Conservation (phyloP, 2,329 filamentous ascomycete genomes). For the Cladobotryum protrusum region DNA sequence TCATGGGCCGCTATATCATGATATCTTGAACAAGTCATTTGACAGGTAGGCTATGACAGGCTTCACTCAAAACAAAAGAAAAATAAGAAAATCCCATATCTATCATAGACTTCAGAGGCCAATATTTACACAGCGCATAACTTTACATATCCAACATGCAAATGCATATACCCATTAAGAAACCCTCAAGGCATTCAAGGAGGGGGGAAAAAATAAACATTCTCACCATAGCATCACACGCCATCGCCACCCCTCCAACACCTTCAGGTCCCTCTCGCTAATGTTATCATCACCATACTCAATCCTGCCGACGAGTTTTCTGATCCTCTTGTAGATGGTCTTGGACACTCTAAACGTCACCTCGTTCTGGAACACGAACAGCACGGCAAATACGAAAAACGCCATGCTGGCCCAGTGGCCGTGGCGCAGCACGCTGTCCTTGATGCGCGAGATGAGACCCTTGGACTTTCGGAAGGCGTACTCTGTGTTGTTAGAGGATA, state of each 20-base stretch:
- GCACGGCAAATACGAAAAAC: conserved; percentile 49
- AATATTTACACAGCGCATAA: too few relatives aligned
- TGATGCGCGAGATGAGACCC: conserved; percentile 44
- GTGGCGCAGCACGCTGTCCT: conserved; percentile 38
- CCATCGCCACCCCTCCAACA: conserved; percentile 52
- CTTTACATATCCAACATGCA: too few relatives aligned
- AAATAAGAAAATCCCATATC: too few relatives aligned
- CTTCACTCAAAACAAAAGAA: too few relatives aligned
- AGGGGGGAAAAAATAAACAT: too few relatives aligned
- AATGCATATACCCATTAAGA: too few relatives aligned
- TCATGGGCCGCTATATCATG: too few relatives aligned
- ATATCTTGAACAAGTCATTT: too few relatives aligned
- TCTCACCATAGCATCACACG: conserved; percentile 41
- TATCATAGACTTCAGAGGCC: too few relatives aligned
- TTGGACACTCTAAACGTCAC: conserved; percentile 49
- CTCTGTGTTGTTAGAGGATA: conserved; percentile 47
- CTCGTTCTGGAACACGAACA: conserved; percentile 55
- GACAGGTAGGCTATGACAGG: too few relatives aligned
- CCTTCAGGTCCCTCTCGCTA: conserved; percentile 42
- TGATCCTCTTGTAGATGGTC: conserved; percentile 45
- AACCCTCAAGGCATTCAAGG: too few relatives aligned
- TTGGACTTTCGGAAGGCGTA: conserved; percentile 49
- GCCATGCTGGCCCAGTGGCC: conserved; percentile 41
- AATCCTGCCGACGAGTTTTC: conserved; percentile 40
- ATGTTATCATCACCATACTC: conserved; percentile 42